A percentile compares a stretch with the other conserved stretches of the same genome.
These are phyloP conservation scores for Citeromyces nyonsensis DNA, from an alignment of 805 yeast species.

Conservation along the genomic window DNA sequence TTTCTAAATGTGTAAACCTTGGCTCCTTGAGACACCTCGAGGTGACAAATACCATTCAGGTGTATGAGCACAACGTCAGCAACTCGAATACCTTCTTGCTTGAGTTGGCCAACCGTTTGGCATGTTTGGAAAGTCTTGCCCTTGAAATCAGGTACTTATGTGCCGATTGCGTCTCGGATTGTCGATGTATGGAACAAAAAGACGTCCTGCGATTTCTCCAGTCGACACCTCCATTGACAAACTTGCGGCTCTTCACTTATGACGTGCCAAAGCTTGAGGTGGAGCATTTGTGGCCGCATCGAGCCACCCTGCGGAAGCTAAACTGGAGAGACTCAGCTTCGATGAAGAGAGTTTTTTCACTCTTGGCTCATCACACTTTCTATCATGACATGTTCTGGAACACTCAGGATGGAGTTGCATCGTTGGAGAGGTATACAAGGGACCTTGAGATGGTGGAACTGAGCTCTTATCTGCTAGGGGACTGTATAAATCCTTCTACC, in stretches of 20 bases:
- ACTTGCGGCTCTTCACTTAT: slow-evolving; percentile 1
- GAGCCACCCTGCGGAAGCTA: no score
- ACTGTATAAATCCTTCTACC: no score
- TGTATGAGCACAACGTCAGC: slow-evolving; percentile 1
- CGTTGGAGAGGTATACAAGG: no score
- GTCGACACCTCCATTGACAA: slow-evolving; percentile 2
- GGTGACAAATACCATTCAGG: slow-evolving; percentile 2
- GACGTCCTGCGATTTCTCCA: slow-evolving; percentile 2
- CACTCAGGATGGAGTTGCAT: no score
- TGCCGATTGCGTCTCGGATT: slow-evolving; percentile 2
- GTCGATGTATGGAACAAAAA: slow-evolving; percentile 1
- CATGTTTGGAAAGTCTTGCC: slow-evolving; percentile 1
- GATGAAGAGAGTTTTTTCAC: no score
- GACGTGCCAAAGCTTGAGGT: not conserved
- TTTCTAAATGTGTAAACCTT: slow-evolving; percentile 1
- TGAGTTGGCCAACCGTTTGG: slow-evolving; percentile 1
- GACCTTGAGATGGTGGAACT: no score
- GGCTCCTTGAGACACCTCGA: slow-evolving; percentile 1
- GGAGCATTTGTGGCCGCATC: not conserved
- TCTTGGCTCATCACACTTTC: no score
- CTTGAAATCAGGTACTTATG: slow-evolving; percentile 3
- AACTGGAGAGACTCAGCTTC: no score
- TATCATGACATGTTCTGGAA: no score
- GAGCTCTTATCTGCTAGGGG: no score
- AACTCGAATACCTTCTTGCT: slow-evolving; percentile 1